phyloP scores from a whole-genome alignment of 2,329 filamentous ascomycete genomes.

The Diaporthe sp. region DNA sequence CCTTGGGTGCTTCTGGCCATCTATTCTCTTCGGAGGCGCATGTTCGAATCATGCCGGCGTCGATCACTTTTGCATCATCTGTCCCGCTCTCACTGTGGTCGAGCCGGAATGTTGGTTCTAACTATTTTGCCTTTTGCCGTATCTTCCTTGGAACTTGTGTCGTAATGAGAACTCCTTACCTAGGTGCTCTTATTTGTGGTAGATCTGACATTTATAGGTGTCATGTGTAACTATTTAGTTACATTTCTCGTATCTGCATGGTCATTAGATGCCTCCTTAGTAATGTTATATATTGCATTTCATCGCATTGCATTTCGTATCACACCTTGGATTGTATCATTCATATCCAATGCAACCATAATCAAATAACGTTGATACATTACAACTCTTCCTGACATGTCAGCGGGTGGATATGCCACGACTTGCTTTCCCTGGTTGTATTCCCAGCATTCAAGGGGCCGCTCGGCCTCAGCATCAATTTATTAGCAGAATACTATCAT shows the following conservation, averaged over 20 bases:
- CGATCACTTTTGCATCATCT: background rate
- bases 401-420: too few relatives aligned
- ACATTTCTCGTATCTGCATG: too few relatives aligned
- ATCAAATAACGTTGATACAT: background rate
- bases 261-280: too few relatives aligned
- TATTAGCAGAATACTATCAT: background rate
- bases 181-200: too few relatives aligned
- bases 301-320: background rate
- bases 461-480: background rate
- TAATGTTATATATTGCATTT: background rate
- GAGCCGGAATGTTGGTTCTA: background rate
- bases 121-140: background rate
- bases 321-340: background rate
- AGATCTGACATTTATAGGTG: too few relatives aligned
- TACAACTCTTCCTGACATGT: background rate
- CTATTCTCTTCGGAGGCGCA: conserved; percentile 27
- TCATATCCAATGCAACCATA: background rate
- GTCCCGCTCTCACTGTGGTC: background rate
- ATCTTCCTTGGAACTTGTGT: background rate
- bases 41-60: conserved; percentile 27
- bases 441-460: too few relatives aligned
- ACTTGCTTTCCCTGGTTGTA: background rate
- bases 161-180: too few relatives aligned
- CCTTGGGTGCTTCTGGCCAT: background rate
- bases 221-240: too few relatives aligned